A percentile compares a stretch with the other conserved stretches of the same genome.
Conservation (phyloP, 1,284 basidiomycete species). For the Fistulina hepatica region DNA sequence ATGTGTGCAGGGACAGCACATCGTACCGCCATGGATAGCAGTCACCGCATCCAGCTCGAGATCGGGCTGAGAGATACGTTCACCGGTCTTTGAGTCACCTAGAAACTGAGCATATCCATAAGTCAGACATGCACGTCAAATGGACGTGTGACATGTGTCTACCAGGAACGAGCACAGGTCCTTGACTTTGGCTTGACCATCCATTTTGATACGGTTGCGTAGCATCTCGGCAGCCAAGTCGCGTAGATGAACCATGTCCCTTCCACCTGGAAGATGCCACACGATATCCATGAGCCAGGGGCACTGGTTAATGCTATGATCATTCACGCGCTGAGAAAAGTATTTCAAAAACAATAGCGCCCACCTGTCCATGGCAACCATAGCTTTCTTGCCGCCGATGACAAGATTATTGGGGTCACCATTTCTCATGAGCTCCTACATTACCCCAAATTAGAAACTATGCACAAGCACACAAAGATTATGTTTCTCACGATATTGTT, state of each 20-base stretch:
- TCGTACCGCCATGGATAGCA: slow-evolving; percentile 15
- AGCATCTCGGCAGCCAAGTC: slow-evolving; percentile 8
- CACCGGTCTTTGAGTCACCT: slow-evolving; percentile 6
- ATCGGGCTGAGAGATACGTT: slow-evolving; percentile 8
- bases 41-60: slow-evolving; percentile 13
- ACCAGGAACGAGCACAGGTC: slow-evolving; percentile 11
- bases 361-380: slow-evolving; percentile 12
- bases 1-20: too few relatives aligned
- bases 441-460: not conserved
- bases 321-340: too few relatives aligned
- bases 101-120: slow-evolving; percentile 6
- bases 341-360: too few relatives aligned
- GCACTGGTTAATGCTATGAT: slow-evolving; percentile 12
- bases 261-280: slow-evolving; percentile 12
- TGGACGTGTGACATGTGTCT: not conserved
- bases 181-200: slow-evolving; percentile 6
- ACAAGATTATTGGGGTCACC: slow-evolving; percentile 15
- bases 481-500: slow-evolving; percentile 12
- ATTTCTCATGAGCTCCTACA: slow-evolving; percentile 16
- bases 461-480: too few relatives aligned
- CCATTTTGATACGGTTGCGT: slow-evolving; percentile 6
- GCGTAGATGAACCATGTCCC: slow-evolving; percentile 9
- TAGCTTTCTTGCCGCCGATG: slow-evolving; percentile 12
- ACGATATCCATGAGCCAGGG: slow-evolving; percentile 16
- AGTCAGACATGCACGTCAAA: slow-evolving; percentile 1